Conservation (phyloP, 768 basidiomycete species). For the Suillus spraguei region DNA sequence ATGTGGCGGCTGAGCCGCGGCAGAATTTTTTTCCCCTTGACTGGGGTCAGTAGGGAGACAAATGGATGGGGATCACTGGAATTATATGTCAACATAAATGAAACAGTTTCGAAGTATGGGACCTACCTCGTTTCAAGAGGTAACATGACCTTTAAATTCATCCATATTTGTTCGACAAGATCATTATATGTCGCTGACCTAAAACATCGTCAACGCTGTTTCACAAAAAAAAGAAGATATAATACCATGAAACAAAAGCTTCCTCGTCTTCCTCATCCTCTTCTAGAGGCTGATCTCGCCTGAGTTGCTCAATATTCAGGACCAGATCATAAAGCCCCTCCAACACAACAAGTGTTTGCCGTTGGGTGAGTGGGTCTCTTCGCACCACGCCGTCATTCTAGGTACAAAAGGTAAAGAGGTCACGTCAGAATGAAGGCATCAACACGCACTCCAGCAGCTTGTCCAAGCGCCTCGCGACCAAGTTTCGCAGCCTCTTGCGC, state of each 20-base stretch:
- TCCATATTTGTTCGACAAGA: constrained; percentile 76
- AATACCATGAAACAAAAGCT: constrained; percentile 47
- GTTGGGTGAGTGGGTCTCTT: constrained; percentile 75
- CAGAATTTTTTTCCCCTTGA: constrained; percentile 92
- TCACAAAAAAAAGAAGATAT: constrained; percentile 11
- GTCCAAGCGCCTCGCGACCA: constrained; percentile 71
- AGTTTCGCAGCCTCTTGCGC: constrained; percentile 76
- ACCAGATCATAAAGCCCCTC: constrained; percentile 87
- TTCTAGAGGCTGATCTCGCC: constrained; percentile 71
- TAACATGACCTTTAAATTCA: constrained; percentile 80
- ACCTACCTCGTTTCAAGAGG: constrained; percentile 90
- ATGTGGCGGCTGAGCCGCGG: constrained; percentile 88
- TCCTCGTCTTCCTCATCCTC: constrained; percentile 51
- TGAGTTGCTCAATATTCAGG: constrained; percentile 82
- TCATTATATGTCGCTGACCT: constrained; percentile 63
- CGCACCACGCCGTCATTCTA: constrained; percentile 66
- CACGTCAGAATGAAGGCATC: neutral
- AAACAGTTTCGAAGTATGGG: neutral
- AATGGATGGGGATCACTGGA: constrained; percentile 93
- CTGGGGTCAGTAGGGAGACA: constrained; percentile 83
- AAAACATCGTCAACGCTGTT: constrained; percentile 11
- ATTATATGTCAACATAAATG: neutral
- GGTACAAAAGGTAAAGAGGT: constrained; percentile 8
- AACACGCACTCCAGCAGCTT: constrained; percentile 51
- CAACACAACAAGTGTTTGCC: constrained; percentile 75